Evolutionary conservation across 1,284 basidiomycete genomes (phyloP).

Genomic region (Melanopsichium pennsylvanicum): DNA sequence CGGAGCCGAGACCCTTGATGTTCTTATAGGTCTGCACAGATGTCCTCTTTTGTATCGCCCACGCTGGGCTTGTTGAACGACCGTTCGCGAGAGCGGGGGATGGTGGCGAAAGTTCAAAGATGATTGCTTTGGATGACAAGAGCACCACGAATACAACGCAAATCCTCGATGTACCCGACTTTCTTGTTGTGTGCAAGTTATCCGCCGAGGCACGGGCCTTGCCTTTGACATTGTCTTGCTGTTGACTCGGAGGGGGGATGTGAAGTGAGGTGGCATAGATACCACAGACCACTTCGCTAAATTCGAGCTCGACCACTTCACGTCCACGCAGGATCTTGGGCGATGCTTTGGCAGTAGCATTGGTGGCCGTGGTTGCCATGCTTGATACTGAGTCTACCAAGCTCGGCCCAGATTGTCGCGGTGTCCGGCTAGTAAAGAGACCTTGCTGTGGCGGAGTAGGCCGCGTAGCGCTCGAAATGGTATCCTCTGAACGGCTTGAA

Average conservation of each 20-base stretch:
- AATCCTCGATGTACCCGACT: not conserved
- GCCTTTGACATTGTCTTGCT: constrained; percentile 2
- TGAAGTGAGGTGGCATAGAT: constrained; percentile 41
- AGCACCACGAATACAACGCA: constrained; percentile 44
- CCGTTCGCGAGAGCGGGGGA: not conserved
- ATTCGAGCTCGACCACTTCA: constrained; percentile 58
- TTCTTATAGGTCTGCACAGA: constrained; percentile 42
- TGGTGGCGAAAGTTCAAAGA: constrained; percentile 47
- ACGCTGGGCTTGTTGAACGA: constrained; percentile 2
- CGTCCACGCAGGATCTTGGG: constrained; percentile 25
- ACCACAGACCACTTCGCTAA: constrained; percentile 51
- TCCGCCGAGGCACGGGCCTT: constrained; percentile 11
- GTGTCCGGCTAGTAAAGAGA: constrained; percentile 6
- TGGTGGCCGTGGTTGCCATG: constrained; percentile 24
- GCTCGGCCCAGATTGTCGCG: constrained; percentile 2
- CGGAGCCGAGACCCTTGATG: constrained; percentile 30
- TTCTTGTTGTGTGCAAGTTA: not conserved
- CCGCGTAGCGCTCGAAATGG: not conserved
- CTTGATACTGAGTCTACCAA: constrained; percentile 36
- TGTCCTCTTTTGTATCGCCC: constrained; percentile 41
- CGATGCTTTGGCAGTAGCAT: constrained; percentile 16
- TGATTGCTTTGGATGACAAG: constrained; percentile 41
- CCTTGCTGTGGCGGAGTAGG: not conserved
- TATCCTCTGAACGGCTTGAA: not conserved
- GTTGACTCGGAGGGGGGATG: not conserved